Evolutionary conservation across 2,329 filamentous ascomycete genomes (phyloP).

Genomic region (Pestalotiopsis sp.): DNA sequence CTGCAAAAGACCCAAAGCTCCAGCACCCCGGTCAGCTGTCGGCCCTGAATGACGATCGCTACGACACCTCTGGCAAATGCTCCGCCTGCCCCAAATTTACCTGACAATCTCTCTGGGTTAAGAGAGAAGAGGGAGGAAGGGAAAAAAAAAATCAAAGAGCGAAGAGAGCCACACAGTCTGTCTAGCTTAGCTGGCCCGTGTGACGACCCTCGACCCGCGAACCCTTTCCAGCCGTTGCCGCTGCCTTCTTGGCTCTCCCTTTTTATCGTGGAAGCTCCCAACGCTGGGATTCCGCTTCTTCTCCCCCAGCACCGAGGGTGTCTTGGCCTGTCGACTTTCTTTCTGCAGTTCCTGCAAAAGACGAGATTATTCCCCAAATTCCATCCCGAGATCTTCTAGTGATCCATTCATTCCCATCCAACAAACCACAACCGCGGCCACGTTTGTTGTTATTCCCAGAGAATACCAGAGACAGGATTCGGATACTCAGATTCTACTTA

Average conservation of each 20-base stretch:
- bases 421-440: too few species aligned
- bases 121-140: too few species aligned
- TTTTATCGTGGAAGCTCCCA: constrained; percentile 6
- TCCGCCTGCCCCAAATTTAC: constrained; percentile 14
- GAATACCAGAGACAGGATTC: too few species aligned
- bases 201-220: constrained; percentile 5
- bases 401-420: too few species aligned
- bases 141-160: neutral
- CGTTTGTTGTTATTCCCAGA: too few species aligned
- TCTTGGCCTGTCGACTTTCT: neutral
- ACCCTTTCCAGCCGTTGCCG: constrained; percentile 8
- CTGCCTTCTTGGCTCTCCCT: constrained; percentile 3
- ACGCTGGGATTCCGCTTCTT: neutral
- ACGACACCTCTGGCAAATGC: constrained; percentile 7
- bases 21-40: constrained; percentile 3
- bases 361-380: neutral
- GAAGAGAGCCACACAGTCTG: constrained; percentile 4
- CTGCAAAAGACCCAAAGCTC: constrained; percentile 6
- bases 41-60: constrained; percentile 14
- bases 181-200: neutral
- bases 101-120: neutral
- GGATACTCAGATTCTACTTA: too few species aligned
- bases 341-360: neutral
- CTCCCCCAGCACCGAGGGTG: neutral
- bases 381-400: neutral